Conservation (phyloP, 2,329 filamentous ascomycete genomes). For the Talaromyces amestolkiae region DNA sequence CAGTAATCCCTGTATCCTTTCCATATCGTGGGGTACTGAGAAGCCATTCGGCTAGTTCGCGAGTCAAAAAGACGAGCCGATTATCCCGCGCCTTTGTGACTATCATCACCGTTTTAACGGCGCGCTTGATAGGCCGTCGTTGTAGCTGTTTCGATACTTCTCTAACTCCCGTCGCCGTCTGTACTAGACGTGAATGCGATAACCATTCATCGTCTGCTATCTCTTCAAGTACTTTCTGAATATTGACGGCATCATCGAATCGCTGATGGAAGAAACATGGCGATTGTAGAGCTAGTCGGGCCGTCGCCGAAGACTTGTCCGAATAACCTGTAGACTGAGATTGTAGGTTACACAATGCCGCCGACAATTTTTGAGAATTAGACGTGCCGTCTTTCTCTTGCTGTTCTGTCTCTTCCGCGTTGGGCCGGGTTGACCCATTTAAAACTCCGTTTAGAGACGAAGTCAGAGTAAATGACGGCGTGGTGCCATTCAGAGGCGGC, state of each 20-base stretch:
- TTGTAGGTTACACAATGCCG: conserved; percentile 55
- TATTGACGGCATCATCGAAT: conserved; percentile 93
- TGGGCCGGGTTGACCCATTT: conserved; percentile 27
- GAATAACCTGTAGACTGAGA: conserved; percentile 34
- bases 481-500: conserved; percentile 51
- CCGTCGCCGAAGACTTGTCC: conserved; percentile 43
- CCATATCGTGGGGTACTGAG: conserved; percentile 86
- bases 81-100: conserved; percentile 98
- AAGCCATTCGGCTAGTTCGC: conserved; percentile 84
- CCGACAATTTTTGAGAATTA: conserved; percentile 61
- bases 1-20: conserved; percentile 84
- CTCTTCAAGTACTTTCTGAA: conserved; percentile 91
- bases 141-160: conserved; percentile 96
- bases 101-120: conserved; percentile 94
- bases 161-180: conserved; percentile 90
- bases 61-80: conserved; percentile 80
- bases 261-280: conserved; percentile 98
- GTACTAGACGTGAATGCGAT: conserved; percentile 89
- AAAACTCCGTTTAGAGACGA: conserved; percentile 63
- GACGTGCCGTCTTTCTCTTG: conserved; percentile 44
- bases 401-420: conserved; percentile 24
- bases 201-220: conserved; percentile 83
- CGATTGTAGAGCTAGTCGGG: conserved; percentile 70
- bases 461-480: conserved; percentile 58
- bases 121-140: conserved; percentile 83